A percentile compares a stretch with the other conserved stretches of the same genome.
These are phyloP conservation scores for Talaromyces proteolyticus DNA, from an alignment of 495 filamentous ascomycete species.

Conservation along the genomic window DNA sequence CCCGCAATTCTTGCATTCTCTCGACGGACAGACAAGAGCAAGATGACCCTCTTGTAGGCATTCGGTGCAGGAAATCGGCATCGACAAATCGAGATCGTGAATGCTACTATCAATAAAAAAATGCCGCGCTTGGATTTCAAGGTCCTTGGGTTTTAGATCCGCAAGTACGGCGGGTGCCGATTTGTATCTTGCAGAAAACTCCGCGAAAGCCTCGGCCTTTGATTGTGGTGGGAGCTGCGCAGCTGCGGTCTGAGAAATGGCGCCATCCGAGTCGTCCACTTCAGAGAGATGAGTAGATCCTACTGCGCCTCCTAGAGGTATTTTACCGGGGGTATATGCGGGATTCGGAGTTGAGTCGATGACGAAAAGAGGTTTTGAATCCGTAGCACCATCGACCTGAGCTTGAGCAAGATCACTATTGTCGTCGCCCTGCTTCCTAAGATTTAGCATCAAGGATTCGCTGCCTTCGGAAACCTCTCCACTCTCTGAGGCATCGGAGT, in stretches of 20 bases:
- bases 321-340: background rate
- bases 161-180: conserved; percentile 29
- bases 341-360: background rate
- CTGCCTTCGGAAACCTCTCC: conserved; percentile 22
- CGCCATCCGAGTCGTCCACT: too few species aligned
- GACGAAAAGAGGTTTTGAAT: background rate
- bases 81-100: conserved; percentile 56
- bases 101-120: conserved; percentile 54
- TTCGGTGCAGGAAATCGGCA: conserved; percentile 51
- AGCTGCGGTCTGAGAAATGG: conserved; percentile 1
- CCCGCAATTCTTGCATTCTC: conserved; percentile 38
- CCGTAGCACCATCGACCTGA: background rate
- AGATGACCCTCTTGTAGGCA: conserved; percentile 42
- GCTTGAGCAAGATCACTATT: background rate
- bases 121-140: conserved; percentile 31
- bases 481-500: conserved; percentile 34
- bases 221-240: conserved; percentile 9
- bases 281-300: background rate
- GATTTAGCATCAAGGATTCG: conserved; percentile 38
- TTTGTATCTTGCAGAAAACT: conserved; percentile 29
- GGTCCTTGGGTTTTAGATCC: conserved; percentile 36
- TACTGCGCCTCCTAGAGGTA: background rate
- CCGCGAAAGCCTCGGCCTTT: conserved; percentile 32
- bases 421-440: conserved; percentile 18
- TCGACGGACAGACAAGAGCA: conserved; percentile 34